These are phyloP conservation scores for Chionographis japonica DNA, from an alignment of 106 monocot genomes.

Conservation along the genomic window DNA sequence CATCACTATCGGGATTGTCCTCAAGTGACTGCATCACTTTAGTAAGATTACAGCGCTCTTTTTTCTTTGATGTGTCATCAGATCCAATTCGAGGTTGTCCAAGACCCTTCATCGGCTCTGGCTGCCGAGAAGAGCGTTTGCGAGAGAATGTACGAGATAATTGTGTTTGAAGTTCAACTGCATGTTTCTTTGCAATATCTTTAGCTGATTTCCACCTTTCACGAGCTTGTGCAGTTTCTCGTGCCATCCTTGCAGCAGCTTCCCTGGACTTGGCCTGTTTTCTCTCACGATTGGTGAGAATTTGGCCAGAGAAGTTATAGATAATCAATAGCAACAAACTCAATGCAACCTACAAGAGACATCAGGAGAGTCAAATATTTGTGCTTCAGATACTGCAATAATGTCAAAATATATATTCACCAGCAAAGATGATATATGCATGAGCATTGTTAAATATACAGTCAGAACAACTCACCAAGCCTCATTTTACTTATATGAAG, in stretches of 20 bases:
- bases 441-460: no score
- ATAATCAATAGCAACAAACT: conserved; percentile 68
- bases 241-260: conserved; percentile 79
- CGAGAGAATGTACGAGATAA: conserved; percentile 76
- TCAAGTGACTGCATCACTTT: conserved; percentile 57
- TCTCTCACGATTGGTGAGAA: conserved; percentile 65
- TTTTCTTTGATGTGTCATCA: conserved; percentile 22
- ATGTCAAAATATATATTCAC: no score
- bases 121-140: conserved; percentile 33
- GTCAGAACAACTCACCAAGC: no score
- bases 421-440: no score
- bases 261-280: conserved; percentile 86
- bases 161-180: conserved; percentile 47
- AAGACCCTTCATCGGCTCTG: conserved; percentile 9
- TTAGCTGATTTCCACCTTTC: conserved; percentile 87
- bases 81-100: neutral
- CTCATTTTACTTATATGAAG: no score
- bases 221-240: conserved; percentile 79
- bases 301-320: conserved; percentile 82
- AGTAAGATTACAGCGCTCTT: conserved; percentile 46
- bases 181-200: conserved; percentile 75
- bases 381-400: no score
- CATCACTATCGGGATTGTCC: conserved; percentile 48
- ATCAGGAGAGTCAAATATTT: neutral
- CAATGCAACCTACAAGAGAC: conserved; percentile 42